Percentiles rank a stretch among this genome's conserved stretches.
These are phyloP conservation scores for Podaxis sp. DNA, from an alignment of 768 basidiomycete species.

Conservation along the genomic window DNA sequence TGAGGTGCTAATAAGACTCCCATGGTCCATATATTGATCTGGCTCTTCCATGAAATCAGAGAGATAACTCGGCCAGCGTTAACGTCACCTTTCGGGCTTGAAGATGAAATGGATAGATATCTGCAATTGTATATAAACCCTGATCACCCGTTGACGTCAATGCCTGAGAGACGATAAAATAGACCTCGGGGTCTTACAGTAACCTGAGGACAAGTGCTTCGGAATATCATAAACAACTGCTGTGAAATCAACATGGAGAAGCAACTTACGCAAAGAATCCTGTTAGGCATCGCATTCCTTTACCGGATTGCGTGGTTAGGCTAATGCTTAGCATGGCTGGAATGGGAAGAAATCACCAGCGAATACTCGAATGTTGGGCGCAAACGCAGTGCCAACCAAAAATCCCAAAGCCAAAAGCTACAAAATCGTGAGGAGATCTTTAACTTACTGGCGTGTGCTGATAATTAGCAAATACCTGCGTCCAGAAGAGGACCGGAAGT, in stretches of 20 bases:
- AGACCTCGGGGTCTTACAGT: constrained; percentile 26
- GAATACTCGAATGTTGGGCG: constrained; percentile 42
- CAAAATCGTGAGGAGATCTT: background rate
- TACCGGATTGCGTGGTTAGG: background rate
- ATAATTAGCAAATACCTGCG: constrained; percentile 40
- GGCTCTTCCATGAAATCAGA: background rate
- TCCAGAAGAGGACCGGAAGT: constrained; percentile 70
- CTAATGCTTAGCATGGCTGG: background rate
- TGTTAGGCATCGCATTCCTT: constrained; percentile 59
- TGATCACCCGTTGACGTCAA: too few relatives aligned
- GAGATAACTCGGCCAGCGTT: background rate
- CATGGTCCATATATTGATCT: constrained; percentile 75
- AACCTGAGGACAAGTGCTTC: constrained; percentile 60
- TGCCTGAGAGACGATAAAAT: too few relatives aligned
- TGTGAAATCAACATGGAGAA: background rate
- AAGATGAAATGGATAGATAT: constrained; percentile 34
- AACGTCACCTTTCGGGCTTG: constrained; percentile 61
- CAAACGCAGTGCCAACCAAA: constrained; percentile 43
- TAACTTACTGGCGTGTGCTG: too few relatives aligned
- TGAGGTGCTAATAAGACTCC: constrained; percentile 71
- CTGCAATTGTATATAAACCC: too few relatives aligned
- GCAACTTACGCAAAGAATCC: constrained; percentile 52
- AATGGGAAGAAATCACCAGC: constrained; percentile 15
- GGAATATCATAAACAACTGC: background rate
- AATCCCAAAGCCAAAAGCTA: constrained; percentile 59